Percentiles rank a stretch among this genome's conserved stretches.
These are phyloP conservation scores for Corynascus novoguineensis DNA, from an alignment of 495 filamentous ascomycete species.

Conservation along the genomic window DNA sequence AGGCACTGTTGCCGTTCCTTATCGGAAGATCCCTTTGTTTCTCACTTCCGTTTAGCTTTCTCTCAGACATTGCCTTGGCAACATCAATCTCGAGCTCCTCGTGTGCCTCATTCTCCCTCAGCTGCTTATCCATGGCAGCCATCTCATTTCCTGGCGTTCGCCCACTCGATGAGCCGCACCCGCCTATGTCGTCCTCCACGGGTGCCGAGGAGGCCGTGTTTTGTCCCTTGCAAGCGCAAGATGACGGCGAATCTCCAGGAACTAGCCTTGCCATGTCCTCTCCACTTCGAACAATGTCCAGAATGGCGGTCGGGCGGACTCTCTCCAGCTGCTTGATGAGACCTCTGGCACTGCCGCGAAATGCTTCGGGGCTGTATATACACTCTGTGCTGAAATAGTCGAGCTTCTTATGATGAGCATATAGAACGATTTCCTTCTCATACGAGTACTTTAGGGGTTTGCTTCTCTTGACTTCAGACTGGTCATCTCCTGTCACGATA, in stretches of 20 bases:
- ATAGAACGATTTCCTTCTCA: constrained; percentile 97
- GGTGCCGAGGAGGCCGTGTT: constrained; percentile 36
- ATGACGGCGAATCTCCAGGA: constrained; percentile 47
- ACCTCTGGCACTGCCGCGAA: constrained; percentile 82
- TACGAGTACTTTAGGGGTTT: constrained; percentile 98
- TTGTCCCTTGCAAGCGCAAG: constrained; percentile 36
- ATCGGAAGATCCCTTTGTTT: constrained; percentile 18
- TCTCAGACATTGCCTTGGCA: constrained; percentile 33
- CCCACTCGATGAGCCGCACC: constrained; percentile 72
- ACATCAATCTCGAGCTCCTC: constrained; percentile 68
- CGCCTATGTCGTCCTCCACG: constrained; percentile 59
- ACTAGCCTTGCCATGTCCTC: constrained; percentile 93
- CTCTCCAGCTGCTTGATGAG: constrained; percentile 94
- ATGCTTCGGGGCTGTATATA: constrained; percentile 98
- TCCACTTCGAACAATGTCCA: constrained; percentile 90
- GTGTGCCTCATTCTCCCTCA: constrained; percentile 63
- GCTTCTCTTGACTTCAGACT: constrained; percentile 77
- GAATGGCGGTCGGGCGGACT: constrained; percentile 84
- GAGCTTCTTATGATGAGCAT: constrained; percentile 90
- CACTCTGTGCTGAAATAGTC: constrained; percentile 99
- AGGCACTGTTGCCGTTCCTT: constrained; percentile 15
- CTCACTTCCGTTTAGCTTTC: constrained; percentile 3
- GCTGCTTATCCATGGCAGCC: constrained; percentile 81
- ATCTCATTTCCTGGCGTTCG: constrained; percentile 73
- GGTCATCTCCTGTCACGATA: constrained; percentile 74